A percentile compares a stretch with the other conserved stretches of the same genome.
phyloP scores from a whole-genome alignment of 2,329 filamentous ascomycete genomes.

The Paramyrothecium roridum region DNA sequence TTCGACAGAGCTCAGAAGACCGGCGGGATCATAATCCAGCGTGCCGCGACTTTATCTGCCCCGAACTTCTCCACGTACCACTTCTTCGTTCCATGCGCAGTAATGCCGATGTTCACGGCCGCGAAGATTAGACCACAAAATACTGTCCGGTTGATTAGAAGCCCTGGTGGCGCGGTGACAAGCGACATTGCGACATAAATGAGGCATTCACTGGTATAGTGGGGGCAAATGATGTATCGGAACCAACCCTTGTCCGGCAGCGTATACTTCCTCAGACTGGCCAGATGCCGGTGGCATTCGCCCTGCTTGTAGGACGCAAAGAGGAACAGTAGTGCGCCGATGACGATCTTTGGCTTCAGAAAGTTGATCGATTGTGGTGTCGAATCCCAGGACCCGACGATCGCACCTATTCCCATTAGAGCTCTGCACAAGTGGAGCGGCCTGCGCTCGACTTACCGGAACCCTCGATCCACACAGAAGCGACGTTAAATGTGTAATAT shows the following conservation, averaged over 20 bases:
- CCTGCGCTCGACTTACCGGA: slow-evolving; percentile 49
- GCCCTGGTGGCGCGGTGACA: slow-evolving; percentile 65
- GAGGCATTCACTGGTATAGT: slow-evolving; percentile 86
- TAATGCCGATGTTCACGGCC: slow-evolving; percentile 74
- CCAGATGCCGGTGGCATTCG: slow-evolving; percentile 67
- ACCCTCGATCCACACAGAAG: slow-evolving; percentile 84
- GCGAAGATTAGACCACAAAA: slow-evolving; percentile 71
- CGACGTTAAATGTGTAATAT: slow-evolving; percentile 72
- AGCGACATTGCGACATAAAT: slow-evolving; percentile 80
- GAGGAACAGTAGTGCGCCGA: slow-evolving; percentile 63
- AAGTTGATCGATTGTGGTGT: slow-evolving; percentile 7
- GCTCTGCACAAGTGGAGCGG: neutral
- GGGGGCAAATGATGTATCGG: slow-evolving; percentile 71
- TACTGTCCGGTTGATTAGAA: slow-evolving; percentile 69
- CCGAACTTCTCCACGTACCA: slow-evolving; percentile 84
- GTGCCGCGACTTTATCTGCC: slow-evolving; percentile 53
- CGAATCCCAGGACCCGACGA: slow-evolving; percentile 28
- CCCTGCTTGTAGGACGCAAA: slow-evolving; percentile 72
- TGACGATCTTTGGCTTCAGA: slow-evolving; percentile 18
- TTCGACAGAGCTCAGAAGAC: slow-evolving; percentile 44
- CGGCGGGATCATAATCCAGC: slow-evolving; percentile 75
- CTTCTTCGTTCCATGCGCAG: slow-evolving; percentile 70
- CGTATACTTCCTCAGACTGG: slow-evolving; percentile 75
- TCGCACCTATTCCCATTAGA: slow-evolving; percentile 22
- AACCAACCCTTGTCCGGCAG: slow-evolving; percentile 75